Conservation (phyloP, 148 eudicot genomes). For the Pouteria glomerata region DNA sequence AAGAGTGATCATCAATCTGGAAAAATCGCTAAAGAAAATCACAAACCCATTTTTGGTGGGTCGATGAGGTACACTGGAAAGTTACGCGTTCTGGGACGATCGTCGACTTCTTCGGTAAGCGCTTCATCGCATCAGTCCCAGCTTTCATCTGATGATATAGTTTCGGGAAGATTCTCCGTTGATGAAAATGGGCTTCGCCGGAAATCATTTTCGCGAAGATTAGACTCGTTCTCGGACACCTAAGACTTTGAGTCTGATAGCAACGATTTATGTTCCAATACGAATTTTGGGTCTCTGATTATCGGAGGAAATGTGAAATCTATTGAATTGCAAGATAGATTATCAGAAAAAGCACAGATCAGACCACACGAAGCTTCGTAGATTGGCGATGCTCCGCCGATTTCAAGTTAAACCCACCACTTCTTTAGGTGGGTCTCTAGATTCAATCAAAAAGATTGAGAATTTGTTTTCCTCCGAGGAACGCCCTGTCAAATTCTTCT, state of each 20-base stretch:
- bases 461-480: too few species aligned
- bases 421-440: too few species aligned
- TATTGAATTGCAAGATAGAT: too few species aligned
- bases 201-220: slow-evolving; percentile 16
- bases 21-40: slow-evolving; percentile 30
- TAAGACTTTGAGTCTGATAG: slow-evolving; percentile 26
- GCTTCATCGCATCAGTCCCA: background rate
- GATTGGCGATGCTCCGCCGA: too few species aligned
- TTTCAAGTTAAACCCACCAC: too few species aligned
- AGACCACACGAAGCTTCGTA: too few species aligned
- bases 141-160: slow-evolving; percentile 6
- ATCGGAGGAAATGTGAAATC: slow-evolving; percentile 12
- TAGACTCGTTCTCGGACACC: slow-evolving; percentile 13
- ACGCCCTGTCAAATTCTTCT: too few species aligned
- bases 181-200: slow-evolving; percentile 26
- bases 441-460: too few species aligned
- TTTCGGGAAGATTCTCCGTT: slow-evolving; percentile 39
- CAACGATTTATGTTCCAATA: slow-evolving; percentile 24
- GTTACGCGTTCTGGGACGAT: slow-evolving; percentile 21
- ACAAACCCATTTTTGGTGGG: slow-evolving; percentile 38
- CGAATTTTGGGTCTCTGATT: slow-evolving; percentile 19
- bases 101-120: slow-evolving; percentile 10
- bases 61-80: slow-evolving; percentile 44
- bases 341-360: too few species aligned
- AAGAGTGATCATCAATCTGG: background rate